phyloP scores from a whole-genome alignment of 768 basidiomycete species.

The Suillus ampliporus region DNA sequence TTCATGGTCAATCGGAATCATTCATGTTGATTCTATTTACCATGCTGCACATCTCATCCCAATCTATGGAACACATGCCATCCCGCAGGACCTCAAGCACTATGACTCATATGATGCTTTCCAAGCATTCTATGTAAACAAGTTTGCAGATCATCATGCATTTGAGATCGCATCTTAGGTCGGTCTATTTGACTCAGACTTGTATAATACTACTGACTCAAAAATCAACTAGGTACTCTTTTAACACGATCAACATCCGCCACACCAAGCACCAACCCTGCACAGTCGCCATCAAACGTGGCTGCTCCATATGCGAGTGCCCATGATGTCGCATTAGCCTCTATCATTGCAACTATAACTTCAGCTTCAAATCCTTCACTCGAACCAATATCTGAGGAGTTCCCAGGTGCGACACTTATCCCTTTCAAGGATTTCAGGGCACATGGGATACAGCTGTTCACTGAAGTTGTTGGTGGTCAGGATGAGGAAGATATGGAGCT shows the following conservation, averaged over 20 bases:
- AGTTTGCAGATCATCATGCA: conserved; percentile 38
- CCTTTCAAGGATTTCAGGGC: conserved; percentile 64
- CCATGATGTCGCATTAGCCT: conserved; percentile 38
- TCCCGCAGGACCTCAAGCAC: conserved; percentile 29
- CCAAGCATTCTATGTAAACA: conserved; percentile 35
- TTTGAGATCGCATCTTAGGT: conserved; percentile 19
- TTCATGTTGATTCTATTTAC: conserved; percentile 36
- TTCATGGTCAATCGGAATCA: neutral
- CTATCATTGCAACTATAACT: conserved; percentile 53
- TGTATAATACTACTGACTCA: no score
- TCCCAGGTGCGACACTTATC: conserved; percentile 52
- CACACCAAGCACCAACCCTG: conserved; percentile 20
- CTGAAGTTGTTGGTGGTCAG: conserved; percentile 38
- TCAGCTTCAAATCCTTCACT: conserved; percentile 41
- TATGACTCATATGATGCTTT: conserved; percentile 31
- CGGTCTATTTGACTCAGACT: no score
- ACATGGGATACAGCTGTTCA: conserved; percentile 57
- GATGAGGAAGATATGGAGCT: conserved; percentile 59
- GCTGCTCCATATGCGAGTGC: conserved; percentile 16
- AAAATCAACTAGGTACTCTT: conserved; percentile 27
- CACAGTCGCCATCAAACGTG: conserved; percentile 15
- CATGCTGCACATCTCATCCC: conserved; percentile 38
- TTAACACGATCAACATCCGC: conserved; percentile 25
- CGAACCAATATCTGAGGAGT: conserved; percentile 52
- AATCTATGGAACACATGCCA: conserved; percentile 24